A percentile compares a stretch with the other conserved stretches of the same genome.
Conservation (phyloP, 768 basidiomycete species). For the Sutorius australiensis region DNA sequence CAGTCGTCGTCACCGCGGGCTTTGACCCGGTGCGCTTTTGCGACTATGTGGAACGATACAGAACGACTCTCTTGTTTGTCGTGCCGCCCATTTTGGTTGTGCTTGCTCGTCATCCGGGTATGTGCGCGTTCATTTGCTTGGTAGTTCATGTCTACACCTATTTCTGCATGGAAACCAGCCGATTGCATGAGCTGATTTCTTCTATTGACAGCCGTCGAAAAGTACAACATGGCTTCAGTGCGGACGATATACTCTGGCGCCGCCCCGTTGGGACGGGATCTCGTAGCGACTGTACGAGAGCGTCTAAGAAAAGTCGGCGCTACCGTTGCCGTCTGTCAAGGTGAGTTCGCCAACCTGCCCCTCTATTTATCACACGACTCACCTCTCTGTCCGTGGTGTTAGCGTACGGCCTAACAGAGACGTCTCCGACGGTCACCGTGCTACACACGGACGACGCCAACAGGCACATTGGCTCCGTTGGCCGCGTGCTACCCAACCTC, state of each 20-base stretch:
- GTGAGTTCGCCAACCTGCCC: conserved; percentile 27
- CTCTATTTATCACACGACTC: background rate
- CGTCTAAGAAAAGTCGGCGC: conserved; percentile 42
- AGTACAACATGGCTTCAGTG: conserved; percentile 65
- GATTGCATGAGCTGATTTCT: background rate
- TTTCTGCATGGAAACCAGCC: background rate
- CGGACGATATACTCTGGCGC: conserved; percentile 66
- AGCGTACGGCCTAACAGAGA: conserved; percentile 83
- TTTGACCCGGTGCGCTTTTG: conserved; percentile 75
- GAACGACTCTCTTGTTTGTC: conserved; percentile 52
- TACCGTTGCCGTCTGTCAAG: conserved; percentile 46
- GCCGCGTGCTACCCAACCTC: conserved; percentile 68
- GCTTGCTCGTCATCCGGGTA: conserved; percentile 65
- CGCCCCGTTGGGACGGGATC: conserved; percentile 68
- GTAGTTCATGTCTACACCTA: too few relatives aligned
- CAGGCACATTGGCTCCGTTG: conserved; percentile 61
- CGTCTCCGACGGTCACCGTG: conserved; percentile 66
- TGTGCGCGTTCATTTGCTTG: conserved; percentile 18
- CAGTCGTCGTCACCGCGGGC: conserved; percentile 56
- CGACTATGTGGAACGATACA: conserved; percentile 60
- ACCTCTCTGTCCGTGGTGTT: background rate
- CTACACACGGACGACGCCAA: conserved; percentile 41
- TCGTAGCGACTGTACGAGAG: conserved; percentile 47
- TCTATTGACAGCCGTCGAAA: conserved; percentile 45
- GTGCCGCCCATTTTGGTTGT: conserved; percentile 85